Evolutionary conservation across 129 eudicot species (phyloP).

Genomic region (Chrysanthemum seticuspe): DNA sequence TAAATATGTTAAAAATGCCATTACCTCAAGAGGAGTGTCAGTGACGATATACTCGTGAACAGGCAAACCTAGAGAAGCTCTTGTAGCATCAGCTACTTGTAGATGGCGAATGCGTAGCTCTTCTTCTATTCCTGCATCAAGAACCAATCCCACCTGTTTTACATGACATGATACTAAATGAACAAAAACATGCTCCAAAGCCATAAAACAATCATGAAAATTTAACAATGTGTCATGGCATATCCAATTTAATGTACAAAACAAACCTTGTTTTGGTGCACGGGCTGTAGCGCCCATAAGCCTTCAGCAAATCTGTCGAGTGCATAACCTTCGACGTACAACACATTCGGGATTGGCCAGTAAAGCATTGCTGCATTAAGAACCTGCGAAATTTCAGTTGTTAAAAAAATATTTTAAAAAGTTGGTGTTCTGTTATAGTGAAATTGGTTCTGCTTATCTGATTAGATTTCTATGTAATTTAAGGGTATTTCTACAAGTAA

Average conservation of each 20-base stretch:
- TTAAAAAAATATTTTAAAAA: background rate
- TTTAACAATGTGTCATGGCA: background rate
- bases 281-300: constrained; percentile 75
- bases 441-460: too few species aligned
- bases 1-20: background rate
- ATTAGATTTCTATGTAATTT: too few species aligned
- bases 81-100: constrained; percentile 91
- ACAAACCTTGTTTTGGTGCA: constrained; percentile 83
- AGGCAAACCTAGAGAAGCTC: constrained; percentile 98
- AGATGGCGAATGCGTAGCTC: constrained; percentile 78
- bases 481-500: too few species aligned
- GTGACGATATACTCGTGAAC: constrained; percentile 77
- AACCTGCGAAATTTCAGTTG: constrained; percentile 52
- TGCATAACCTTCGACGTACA: constrained; percentile 96
- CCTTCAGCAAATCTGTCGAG: constrained; percentile 97
- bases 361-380: constrained; percentile 98
- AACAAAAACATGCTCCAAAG: background rate
- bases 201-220: background rate
- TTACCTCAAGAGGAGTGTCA: constrained; percentile 72
- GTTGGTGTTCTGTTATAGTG: too few species aligned
- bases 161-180: constrained; percentile 25
- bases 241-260: too few species aligned
- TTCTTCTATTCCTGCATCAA: constrained; percentile 92
- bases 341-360: constrained; percentile 89
- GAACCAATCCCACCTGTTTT: constrained; percentile 87